Base-by-base conservation (phyloP, 352 stramenopile species). In the Aphanomyces cochlioides region DNA sequence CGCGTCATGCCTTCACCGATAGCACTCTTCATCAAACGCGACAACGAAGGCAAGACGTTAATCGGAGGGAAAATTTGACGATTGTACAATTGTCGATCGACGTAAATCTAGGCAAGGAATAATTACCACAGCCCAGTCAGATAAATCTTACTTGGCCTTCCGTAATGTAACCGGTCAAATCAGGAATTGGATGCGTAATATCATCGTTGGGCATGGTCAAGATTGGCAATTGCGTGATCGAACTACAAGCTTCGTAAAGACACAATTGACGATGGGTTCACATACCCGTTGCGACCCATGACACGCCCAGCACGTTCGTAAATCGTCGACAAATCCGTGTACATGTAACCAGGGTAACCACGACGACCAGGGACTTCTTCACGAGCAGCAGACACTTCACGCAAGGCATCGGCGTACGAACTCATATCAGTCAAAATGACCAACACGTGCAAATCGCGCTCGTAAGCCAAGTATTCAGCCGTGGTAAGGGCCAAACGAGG, bases 271-370 rank as follows among this genome's bases (percentile, higher is more conserved):
- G 21, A 7, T 4, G 54, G 45, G 19, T 60, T 8, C 38, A 59
- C 72, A 13, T 70, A 79, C 74, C 97, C 97, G 75, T 99, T 99
- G 69, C 96, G 92, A 67, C 97, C 97, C 66, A 85, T 90, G 34
- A 99, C 96, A 89, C 97, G 93, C 76, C 97, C 97, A 63, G 97
- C 97, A 75, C 97, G 91, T 85, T 99, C 97, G 79, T 99, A 99
- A 73, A 99, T 98, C 58, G 95, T 99, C 66, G 95, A 98, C 78
- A 99, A 83, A 98, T 99, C 96, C 75, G 97, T 99, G 88, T 99
- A 99, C 97, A 99, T 99, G 84, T 99, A 99, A 79, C 97, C 97
- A 38, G 97, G 97, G 87, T 99, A 99, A 81, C 96, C 96, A 92
- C 97, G 93, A 85, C 97, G 94, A 72, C 97, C 97, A 54, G 97